Percentiles rank a stretch among this genome's conserved stretches.
These are phyloP conservation scores for Auriscalpium microsporum DNA, from an alignment of 768 basidiomycete species.

Conservation along the genomic window DNA sequence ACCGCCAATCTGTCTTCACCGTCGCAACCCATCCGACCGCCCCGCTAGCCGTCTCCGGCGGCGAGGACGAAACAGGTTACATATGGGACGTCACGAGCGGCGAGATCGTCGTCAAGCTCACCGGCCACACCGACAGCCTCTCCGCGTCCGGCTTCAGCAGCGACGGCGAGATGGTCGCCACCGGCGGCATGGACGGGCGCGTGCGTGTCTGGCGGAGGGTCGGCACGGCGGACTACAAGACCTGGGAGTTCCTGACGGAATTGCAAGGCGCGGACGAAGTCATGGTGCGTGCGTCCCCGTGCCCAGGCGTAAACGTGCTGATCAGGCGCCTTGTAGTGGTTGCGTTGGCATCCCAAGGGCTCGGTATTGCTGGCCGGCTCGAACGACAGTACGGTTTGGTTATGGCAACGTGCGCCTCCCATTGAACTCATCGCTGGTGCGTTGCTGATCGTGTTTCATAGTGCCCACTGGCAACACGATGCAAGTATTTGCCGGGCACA, in stretches of 20 bases:
- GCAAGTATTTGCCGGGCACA: constrained; percentile 93
- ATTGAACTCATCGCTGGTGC: background rate
- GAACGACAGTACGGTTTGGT: constrained; percentile 90
- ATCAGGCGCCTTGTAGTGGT: constrained; percentile 49
- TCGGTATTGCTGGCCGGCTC: constrained; percentile 82
- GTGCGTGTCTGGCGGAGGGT: constrained; percentile 88
- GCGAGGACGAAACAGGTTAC: constrained; percentile 92
- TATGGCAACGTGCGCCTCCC: constrained; percentile 82
- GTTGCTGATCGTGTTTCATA: constrained; percentile 24
- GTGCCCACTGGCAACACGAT: constrained; percentile 93
- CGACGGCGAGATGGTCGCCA: constrained; percentile 90
- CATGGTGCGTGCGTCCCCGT: constrained; percentile 43
- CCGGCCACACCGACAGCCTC: constrained; percentile 92
- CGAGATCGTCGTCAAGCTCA: constrained; percentile 72
- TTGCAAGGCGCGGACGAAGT: constrained; percentile 94
- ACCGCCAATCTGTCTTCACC: constrained; percentile 74
- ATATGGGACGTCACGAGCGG: constrained; percentile 86
- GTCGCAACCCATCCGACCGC: constrained; percentile 77
- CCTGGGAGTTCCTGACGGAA: constrained; percentile 93
- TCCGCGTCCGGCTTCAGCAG: constrained; percentile 67
- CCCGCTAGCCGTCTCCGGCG: constrained; percentile 83
- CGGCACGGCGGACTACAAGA: constrained; percentile 59
- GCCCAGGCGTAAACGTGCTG: background rate
- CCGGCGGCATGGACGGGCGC: constrained; percentile 97
- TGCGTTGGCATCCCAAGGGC: constrained; percentile 96